Base-by-base conservation (phyloP, 768 basidiomycete genomes). In the Goffeauzyma gilvescens region DNA sequence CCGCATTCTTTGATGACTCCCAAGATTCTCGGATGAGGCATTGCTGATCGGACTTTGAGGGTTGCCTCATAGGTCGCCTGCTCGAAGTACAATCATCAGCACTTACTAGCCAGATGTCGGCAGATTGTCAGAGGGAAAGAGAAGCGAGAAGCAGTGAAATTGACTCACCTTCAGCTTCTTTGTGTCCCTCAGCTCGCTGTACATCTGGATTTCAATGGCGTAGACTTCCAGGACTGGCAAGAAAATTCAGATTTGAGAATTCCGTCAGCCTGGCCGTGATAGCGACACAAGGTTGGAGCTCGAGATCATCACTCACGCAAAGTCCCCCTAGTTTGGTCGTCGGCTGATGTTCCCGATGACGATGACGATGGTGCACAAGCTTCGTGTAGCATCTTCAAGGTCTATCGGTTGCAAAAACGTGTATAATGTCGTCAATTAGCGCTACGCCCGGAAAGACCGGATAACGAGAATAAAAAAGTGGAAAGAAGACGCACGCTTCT, bases 1-100 rank as follows among this genome's bases (percentile, higher is more conserved):
- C 93, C 93, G 52, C 90, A 96, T 64, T 98, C 93, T 59, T 89
- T 84, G 67, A 98, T 96, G 39, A 96, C 85, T 32, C 90, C 93
- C 81, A 95, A 89, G 57, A 96, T 95, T 23, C 86, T 75, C 8
- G 93, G 93, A 67, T 96, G 93, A 13, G 93, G 87, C 48, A 98
- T 95, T 8, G 93, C 93, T 6, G 85, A 87, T 18, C 84, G 80
- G 39, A 98, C 83, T 32, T 76, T 75, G 50, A 82, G 82, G 10
- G 84, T 79, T 8, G 90, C 87, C 52, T 93, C 89, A 67, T 98
- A 98, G 41, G 96, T 93, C 65, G 93, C 87, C 85, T 93, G 55
- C 17, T 45, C 10, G 32, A 31, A 38, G n/a, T 2, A 17, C 14
- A 17, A 32, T 36, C 26, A n/a, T 27, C 43, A 31, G 35, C 32